Conservation (phyloP, 352 stramenopile species). For the Phytophthora fragariae region DNA sequence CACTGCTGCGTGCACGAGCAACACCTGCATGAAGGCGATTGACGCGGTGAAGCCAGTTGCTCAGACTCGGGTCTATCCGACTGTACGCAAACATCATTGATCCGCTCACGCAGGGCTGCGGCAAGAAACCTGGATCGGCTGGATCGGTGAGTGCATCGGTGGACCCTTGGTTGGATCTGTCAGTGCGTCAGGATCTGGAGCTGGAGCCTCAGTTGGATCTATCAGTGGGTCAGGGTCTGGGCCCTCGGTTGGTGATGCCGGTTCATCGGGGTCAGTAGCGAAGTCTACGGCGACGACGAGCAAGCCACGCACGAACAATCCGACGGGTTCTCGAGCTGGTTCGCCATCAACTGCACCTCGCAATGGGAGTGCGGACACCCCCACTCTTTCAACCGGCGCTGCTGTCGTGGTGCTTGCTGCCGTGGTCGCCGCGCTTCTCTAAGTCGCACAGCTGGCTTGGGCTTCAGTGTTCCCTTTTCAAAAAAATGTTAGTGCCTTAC, state of each 20-base stretch:
- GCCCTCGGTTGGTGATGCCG: slow-evolving; percentile 21
- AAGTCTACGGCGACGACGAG: slow-evolving; percentile 9
- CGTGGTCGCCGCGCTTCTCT: slow-evolving; percentile 27
- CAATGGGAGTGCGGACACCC: slow-evolving; percentile 8
- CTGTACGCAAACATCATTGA: slow-evolving; percentile 41
- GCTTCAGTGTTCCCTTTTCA: too few relatives aligned
- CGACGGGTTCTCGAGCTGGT: slow-evolving; percentile 1
- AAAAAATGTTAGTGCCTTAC: too few relatives aligned
- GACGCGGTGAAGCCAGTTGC: not conserved
- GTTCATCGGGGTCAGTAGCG: slow-evolving; percentile 5
- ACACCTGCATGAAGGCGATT: slow-evolving; percentile 39
- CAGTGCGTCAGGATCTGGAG: not conserved
- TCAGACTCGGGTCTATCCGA: slow-evolving; percentile 23
- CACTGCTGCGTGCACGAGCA: slow-evolving; percentile 39
- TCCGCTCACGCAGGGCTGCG: slow-evolving; percentile 32
- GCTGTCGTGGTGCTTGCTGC: slow-evolving; percentile 22
- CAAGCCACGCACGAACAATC: slow-evolving; percentile 9
- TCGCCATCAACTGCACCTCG: slow-evolving; percentile 14
- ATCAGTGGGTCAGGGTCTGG: not conserved
- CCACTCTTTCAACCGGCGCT: slow-evolving; percentile 22
- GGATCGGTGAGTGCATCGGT: too few relatives aligned
- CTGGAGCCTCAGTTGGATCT: not conserved
- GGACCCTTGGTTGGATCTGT: not conserved
- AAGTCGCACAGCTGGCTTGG: slow-evolving; percentile 1
- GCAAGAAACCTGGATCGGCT: slow-evolving; percentile 13